Conservation (phyloP, 1,284 basidiomycete species). For the Papiliotrema fonsecae region DNA sequence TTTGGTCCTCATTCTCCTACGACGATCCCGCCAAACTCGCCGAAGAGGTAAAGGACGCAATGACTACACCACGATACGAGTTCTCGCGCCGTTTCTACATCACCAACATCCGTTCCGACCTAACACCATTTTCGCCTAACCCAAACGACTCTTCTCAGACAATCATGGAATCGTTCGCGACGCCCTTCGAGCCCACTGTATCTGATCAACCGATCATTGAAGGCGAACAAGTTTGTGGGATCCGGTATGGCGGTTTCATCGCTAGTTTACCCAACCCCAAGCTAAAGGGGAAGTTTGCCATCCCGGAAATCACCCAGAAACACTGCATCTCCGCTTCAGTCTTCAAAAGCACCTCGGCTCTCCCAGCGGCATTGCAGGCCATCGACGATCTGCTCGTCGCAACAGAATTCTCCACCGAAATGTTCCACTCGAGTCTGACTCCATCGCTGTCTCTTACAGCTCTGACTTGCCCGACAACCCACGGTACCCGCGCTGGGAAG, state of each 20-base stretch:
- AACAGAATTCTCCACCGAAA: constrained; percentile 12
- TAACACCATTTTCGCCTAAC: constrained; percentile 23
- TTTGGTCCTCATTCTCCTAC: constrained; percentile 12
- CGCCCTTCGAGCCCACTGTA: not conserved
- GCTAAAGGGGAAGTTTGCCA: constrained; percentile 4
- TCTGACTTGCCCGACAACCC: constrained; percentile 15
- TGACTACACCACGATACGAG: constrained; percentile 20
- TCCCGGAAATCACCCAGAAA: constrained; percentile 20
- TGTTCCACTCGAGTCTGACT: constrained; percentile 14
- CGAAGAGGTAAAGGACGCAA: constrained; percentile 16
- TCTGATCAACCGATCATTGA: constrained; percentile 24
- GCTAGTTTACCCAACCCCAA: not conserved
- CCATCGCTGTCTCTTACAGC: constrained; percentile 21
- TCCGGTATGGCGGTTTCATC: constrained; percentile 23
- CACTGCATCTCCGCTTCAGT: constrained; percentile 26
- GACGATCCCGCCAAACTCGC: constrained; percentile 6
- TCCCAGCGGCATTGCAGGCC: constrained; percentile 18
- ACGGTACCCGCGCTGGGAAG: not conserved
- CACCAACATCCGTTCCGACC: constrained; percentile 16
- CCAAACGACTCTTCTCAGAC: constrained; percentile 9
- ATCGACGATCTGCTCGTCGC: constrained; percentile 31
- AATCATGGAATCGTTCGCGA: constrained; percentile 1
- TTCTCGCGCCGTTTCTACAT: constrained; percentile 22
- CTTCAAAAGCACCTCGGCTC: constrained; percentile 18
- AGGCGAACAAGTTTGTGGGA: constrained; percentile 8